These are phyloP conservation scores for Clitocybe nebularis DNA, from an alignment of 1,284 basidiomycete species.

Conservation along the genomic window DNA sequence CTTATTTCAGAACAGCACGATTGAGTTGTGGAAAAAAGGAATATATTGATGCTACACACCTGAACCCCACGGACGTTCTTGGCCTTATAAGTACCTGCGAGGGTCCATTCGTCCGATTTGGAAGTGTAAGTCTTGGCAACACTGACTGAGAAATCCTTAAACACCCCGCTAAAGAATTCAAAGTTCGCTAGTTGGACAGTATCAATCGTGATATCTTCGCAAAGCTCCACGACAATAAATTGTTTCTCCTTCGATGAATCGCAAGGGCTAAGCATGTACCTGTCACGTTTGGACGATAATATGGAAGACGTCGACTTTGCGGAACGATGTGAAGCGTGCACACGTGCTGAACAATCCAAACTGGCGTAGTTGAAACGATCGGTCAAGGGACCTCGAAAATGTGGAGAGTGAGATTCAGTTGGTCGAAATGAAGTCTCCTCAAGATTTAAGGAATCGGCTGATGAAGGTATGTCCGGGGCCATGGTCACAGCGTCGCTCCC, in stretches of 20 bases:
- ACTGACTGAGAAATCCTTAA: slow-evolving; percentile 87
- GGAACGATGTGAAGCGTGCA: slow-evolving; percentile 79
- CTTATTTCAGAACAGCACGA: slow-evolving; percentile 36
- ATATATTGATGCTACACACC: slow-evolving; percentile 39
- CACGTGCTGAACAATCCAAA: slow-evolving; percentile 88
- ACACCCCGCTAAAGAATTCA: slow-evolving; percentile 97
- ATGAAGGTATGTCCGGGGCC: neutral
- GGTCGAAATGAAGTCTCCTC: slow-evolving; percentile 12
- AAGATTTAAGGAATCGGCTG: slow-evolving; percentile 5
- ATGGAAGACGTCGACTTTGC: slow-evolving; percentile 86
- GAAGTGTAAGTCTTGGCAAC: slow-evolving; percentile 70
- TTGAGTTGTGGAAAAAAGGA: neutral
- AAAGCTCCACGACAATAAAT: slow-evolving; percentile 93
- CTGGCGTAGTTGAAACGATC: slow-evolving; percentile 94
- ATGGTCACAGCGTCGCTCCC: slow-evolving; percentile 8
- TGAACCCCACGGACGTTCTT: slow-evolving; percentile 93
- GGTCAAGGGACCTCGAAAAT: slow-evolving; percentile 63
- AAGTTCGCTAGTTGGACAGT: slow-evolving; percentile 95
- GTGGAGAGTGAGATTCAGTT: slow-evolving; percentile 42
- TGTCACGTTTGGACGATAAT: slow-evolving; percentile 86
- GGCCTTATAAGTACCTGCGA: slow-evolving; percentile 76
- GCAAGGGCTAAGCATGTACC: slow-evolving; percentile 98
- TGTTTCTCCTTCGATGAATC: slow-evolving; percentile 55
- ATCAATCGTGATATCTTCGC: slow-evolving; percentile 95
- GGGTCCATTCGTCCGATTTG: slow-evolving; percentile 65